Base-by-base conservation (phyloP, 306 rosid species). In the Trichosanthes cucumerina region DNA sequence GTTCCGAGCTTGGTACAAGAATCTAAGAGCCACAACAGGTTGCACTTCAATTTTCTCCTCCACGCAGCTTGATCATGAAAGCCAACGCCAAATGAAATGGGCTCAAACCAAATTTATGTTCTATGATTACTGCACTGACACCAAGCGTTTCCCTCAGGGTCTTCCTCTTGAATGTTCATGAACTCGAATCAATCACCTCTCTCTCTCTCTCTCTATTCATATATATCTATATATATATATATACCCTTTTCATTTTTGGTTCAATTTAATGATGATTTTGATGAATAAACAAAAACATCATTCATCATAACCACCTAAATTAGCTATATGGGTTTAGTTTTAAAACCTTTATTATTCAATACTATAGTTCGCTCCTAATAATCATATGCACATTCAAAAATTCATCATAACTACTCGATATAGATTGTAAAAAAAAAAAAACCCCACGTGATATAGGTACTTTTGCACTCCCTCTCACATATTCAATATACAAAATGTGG, bases 91-190 rank as follows among this genome's bases (percentile, higher is more conserved):
- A 1, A 41, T 69, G 75, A 69, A 69, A 39, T 41, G 54, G 54
- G 75, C 34, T 43, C 75, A 69, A 0, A 11, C 33, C 9, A 69
- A 69, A 6, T 69, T 54, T 50, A 81, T 86, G 85, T 76, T 88
- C 76, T 88, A 88, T 36, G 64, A 88, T 62, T 86, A 88, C 57
- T 88, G 91, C 75, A 71, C 65, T 2, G 84, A 86, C 44, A 9
- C 33, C 0, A 52, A 84, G 3, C 85, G 88, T 26, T 84, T 88
- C 54, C 86, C 77, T 7, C 78, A 16, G n/a, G 89, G 88, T 13
- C 75, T 77, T 28, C 85, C 91, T 21, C 64, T 50, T 2, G 89
- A 88, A 49, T 62, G 39, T 31, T 62, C 0, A 31, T 16, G 6
- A 12, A 11, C 5, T 13, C 13, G 15, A 46, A 52, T 52, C 57